A percentile compares a stretch with the other conserved stretches of the same genome.
Evolutionary conservation across 2,329 filamentous ascomycete genomes (phyloP).

Genomic region (Truncatella angustata): DNA sequence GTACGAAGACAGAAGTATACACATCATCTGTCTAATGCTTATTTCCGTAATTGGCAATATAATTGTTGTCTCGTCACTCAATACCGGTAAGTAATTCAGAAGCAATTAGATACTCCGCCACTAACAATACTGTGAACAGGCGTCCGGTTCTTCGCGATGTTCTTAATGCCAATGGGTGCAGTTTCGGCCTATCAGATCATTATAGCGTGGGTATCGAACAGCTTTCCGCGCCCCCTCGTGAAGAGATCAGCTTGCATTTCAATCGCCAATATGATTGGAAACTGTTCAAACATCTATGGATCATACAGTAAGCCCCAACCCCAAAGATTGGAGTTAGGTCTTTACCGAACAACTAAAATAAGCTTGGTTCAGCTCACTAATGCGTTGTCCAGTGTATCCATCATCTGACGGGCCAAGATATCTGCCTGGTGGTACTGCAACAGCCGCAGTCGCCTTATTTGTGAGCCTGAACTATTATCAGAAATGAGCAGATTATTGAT

Average conservation of each 20-base stretch:
- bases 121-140: conserved; percentile 12
- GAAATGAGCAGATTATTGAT: too few relatives aligned
- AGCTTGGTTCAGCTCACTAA: neutral
- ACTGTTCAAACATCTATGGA: conserved; percentile 48
- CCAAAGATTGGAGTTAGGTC: neutral
- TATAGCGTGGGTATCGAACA: conserved; percentile 67
- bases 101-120: neutral
- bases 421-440: conserved; percentile 55
- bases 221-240: conserved; percentile 67
- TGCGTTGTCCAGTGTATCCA: conserved; percentile 34
- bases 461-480: neutral
- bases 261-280: conserved; percentile 66
- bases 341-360: too few relatives aligned
- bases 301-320: conserved; percentile 31
- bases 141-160: conserved; percentile 61
- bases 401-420: conserved; percentile 41
- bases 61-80: conserved; percentile 51
- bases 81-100: conserved; percentile 27
- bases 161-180: conserved; percentile 56
- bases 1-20: conserved; percentile 53
- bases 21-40: conserved; percentile 52
- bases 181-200: conserved; percentile 54
- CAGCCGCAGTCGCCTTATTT: conserved; percentile 53
- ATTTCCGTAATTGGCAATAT: conserved; percentile 53
- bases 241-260: conserved; percentile 65